Evolutionary conservation across 176 grass and related monocot species (phyloP), one percentile per base, ranked within the genome.

Genomic region (Stipa capillata): DNA sequence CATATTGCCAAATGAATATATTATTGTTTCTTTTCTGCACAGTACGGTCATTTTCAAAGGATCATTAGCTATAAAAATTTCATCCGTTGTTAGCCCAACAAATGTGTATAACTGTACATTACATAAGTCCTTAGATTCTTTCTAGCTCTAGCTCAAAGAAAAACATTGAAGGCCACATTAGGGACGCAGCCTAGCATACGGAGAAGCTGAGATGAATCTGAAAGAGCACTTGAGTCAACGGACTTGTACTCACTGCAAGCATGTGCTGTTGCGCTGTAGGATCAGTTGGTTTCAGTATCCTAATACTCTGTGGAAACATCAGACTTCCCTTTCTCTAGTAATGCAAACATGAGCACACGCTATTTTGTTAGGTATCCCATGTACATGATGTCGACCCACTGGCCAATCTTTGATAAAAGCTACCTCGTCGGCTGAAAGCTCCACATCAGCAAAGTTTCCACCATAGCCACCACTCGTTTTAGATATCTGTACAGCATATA

Each of bases 401-500:
- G n/a, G n/a, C n/a, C n/a, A n/a, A n/a, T n/a, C n/a, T n/a, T n/a
- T n/a, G n/a, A n/a, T n/a, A 60, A 32, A 27, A 48, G 55, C 72
- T 60, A 90, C 87, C 83, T 79, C 28, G 9, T 86, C 9, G 18
- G 66, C 24, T 17, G 76, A 55, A 55, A 24, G 8, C 52, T 55
- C 52, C 21, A 11, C n/a, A n/a, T n/a, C n/a, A n/a, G n/a, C n/a
- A n/a, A n/a, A n/a, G n/a, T n/a, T n/a, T n/a, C n/a, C n/a, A n/a
- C n/a, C 27, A 31, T 32, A 69, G 62, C 39, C 16, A 15, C 35
- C n/a, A 29, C 75, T 47, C 60, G 69, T 40, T 31, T 82, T 36
- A 28, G 70, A 57, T 13, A 78, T 66, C 73, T 86, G 65, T 58
- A 73, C 88, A 79, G 84, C 88, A 71, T 74, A 82, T 43, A 90